Conservation (phyloP, 805 yeast species). For the Metschnikowia sp. region DNA sequence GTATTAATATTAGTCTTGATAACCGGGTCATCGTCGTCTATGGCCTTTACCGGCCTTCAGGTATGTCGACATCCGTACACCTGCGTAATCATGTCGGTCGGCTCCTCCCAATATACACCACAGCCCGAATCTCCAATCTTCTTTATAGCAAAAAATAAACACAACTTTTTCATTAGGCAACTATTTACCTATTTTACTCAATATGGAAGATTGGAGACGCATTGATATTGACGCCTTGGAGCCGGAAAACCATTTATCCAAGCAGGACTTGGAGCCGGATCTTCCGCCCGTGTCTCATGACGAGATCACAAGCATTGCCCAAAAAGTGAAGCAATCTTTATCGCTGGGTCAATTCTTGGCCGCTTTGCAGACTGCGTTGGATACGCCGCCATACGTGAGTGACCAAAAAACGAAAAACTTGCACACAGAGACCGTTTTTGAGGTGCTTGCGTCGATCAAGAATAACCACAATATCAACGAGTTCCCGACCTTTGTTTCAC, state of each 20-base stretch:
- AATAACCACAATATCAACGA: constrained; percentile 65
- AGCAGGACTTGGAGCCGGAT: constrained; percentile 60
- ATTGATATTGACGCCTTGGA: constrained; percentile 91
- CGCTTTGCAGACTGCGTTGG: constrained; percentile 63
- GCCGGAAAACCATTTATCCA: constrained; percentile 68
- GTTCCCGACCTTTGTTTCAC: constrained; percentile 56
- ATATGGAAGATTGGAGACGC: constrained; percentile 86
- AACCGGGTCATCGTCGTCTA: no score
- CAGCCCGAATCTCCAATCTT: background rate
- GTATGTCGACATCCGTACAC: no score
- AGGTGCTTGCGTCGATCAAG: constrained; percentile 51
- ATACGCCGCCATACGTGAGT: constrained; percentile 81
- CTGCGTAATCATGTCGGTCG: no score
- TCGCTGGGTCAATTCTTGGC: constrained; percentile 69
- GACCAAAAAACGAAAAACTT: constrained; percentile 51
- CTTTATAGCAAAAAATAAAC: no score
- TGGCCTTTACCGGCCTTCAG: no score
- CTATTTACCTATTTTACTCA: no score
- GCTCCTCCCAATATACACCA: background rate
- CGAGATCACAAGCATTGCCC: constrained; percentile 53
- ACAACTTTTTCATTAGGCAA: no score
- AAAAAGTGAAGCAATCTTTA: constrained; percentile 57
- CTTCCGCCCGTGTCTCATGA: constrained; percentile 40
- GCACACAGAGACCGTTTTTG: constrained; percentile 53
- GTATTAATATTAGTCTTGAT: no score